phyloP scores from a whole-genome alignment of 768 basidiomycete genomes.

The Suillus alpinus region DNA sequence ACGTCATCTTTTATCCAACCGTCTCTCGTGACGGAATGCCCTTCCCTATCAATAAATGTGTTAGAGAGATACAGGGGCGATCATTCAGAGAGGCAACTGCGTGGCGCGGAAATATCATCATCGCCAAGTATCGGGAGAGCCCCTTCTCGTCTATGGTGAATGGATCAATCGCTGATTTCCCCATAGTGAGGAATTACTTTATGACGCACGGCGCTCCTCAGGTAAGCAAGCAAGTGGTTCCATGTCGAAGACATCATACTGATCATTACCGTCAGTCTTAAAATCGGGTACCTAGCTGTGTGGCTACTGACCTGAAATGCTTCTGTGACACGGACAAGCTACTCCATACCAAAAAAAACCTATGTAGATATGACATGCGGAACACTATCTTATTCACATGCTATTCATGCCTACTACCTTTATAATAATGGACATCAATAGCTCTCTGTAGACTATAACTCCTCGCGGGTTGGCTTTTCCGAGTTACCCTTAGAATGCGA shows the following conservation, averaged over 20 bases:
- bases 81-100: slow-evolving; percentile 59
- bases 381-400: slow-evolving; percentile 17
- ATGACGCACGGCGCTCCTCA: slow-evolving; percentile 59
- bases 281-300: background rate
- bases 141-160: slow-evolving; percentile 56
- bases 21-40: slow-evolving; percentile 78
- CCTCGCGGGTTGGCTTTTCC: slow-evolving; percentile 18
- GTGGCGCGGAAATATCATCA: slow-evolving; percentile 79
- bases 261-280: slow-evolving; percentile 1
- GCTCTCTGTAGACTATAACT: slow-evolving; percentile 27
- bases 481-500: slow-evolving; percentile 8
- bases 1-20: slow-evolving; percentile 77
- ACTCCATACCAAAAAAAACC: background rate
- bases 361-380: background rate
- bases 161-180: slow-evolving; percentile 82
- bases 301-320: background rate
- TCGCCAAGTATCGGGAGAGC: slow-evolving; percentile 62
- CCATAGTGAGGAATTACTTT: slow-evolving; percentile 77
- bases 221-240: slow-evolving; percentile 28
- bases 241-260: slow-evolving; percentile 10
- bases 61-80: slow-evolving; percentile 70
- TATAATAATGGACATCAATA: slow-evolving; percentile 16
- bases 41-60: slow-evolving; percentile 75
- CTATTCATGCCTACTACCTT: slow-evolving; percentile 17
- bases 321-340: background rate